phyloP scores from a whole-genome alignment of 768 basidiomycete genomes.

The Tylopilus sp. region DNA sequence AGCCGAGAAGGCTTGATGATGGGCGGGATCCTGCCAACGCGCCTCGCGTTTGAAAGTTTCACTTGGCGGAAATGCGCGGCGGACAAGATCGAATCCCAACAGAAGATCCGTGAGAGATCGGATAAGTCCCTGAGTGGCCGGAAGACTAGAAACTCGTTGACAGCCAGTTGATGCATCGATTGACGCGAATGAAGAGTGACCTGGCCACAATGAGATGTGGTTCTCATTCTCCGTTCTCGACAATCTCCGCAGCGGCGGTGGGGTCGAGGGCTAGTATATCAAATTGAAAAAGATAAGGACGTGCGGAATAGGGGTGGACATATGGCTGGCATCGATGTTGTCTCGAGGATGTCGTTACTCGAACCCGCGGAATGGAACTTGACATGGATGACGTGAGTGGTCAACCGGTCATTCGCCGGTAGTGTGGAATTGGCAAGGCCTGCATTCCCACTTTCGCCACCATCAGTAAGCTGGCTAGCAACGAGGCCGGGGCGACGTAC shows the following conservation, averaged over 20 bases:
- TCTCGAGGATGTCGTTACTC: conserved; percentile 38
- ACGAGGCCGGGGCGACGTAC: conserved; percentile 14
- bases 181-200: conserved; percentile 38
- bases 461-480: conserved; percentile 13
- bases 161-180: conserved; percentile 66
- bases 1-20: conserved; percentile 48
- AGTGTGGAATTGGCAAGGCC: conserved; percentile 3
- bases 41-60: conserved; percentile 44
- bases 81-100: conserved; percentile 50
- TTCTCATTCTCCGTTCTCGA: conserved; percentile 48
- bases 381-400: conserved; percentile 8
- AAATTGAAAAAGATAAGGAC: conserved; percentile 16
- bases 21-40: conserved; percentile 41
- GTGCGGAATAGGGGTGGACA: conserved; percentile 7
- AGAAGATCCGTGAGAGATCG: conserved; percentile 51
- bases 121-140: conserved; percentile 52
- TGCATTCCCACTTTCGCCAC: conserved; percentile 12
- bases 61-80: conserved; percentile 44
- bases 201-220: conserved; percentile 41
- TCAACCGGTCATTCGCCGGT: neutral
- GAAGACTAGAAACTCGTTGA: conserved; percentile 39
- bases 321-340: conserved; percentile 29
- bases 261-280: conserved; percentile 46
- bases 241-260: conserved; percentile 44
- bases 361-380: conserved; percentile 14